Conservation (phyloP, 768 basidiomycete species). For the Termitomyces sp. region DNA sequence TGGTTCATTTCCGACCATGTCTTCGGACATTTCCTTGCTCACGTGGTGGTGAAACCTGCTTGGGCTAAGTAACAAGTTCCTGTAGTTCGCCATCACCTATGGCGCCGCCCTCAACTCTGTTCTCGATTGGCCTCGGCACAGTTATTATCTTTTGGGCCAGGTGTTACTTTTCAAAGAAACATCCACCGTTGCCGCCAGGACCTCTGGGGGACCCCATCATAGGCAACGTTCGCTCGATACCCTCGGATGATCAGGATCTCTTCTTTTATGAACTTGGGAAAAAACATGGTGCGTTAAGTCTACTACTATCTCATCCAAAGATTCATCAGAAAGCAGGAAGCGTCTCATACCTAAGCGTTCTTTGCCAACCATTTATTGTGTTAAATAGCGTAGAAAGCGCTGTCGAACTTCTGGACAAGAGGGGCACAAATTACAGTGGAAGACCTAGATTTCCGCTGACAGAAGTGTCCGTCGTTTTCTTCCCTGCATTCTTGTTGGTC, state of each 20-base stretch:
- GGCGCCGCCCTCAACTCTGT: neutral
- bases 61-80: too few species aligned
- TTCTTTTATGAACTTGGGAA: constrained; percentile 28
- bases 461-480: constrained; percentile 15
- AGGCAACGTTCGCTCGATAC: constrained; percentile 32
- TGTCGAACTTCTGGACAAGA: constrained; percentile 24
- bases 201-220: constrained; percentile 34
- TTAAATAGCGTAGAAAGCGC: constrained; percentile 23
- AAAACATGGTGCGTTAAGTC: constrained; percentile 27
- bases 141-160: constrained; percentile 5
- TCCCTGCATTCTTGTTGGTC: neutral
- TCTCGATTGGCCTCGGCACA: neutral
- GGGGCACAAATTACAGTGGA: constrained; percentile 23
- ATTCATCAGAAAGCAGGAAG: constrained; percentile 16
- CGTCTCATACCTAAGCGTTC: constrained; percentile 16
- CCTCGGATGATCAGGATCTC: constrained; percentile 21
- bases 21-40: too few species aligned
- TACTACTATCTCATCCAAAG: neutral
- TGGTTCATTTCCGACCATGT: too few species aligned
- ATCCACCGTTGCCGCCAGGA: constrained; percentile 25
- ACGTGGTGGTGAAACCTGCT: too few species aligned
- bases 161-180: constrained; percentile 3
- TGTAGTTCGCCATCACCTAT: neutral
- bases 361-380: constrained; percentile 24
- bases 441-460: constrained; percentile 17